These are phyloP conservation scores for Euphrasia arctica DNA, from an alignment of 305 asterid genomes.

Conservation along the genomic window DNA sequence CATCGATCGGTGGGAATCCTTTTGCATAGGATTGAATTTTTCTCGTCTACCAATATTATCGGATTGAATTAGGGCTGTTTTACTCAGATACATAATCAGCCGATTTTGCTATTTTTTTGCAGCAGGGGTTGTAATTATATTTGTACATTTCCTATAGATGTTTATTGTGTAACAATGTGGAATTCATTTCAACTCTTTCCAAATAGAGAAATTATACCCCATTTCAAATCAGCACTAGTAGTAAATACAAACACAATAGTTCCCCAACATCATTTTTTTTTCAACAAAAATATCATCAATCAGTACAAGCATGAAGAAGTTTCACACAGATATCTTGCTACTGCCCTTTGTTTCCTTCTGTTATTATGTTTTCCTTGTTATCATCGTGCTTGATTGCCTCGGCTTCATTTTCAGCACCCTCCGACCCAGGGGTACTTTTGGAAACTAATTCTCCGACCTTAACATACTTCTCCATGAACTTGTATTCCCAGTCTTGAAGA, in stretches of 20 bases:
- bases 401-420: slow-evolving; percentile 24
- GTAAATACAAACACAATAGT: too few species aligned
- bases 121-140: too few species aligned
- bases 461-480: slow-evolving; percentile 82
- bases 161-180: too few species aligned
- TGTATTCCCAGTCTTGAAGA: slow-evolving; percentile 85
- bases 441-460: slow-evolving; percentile 71
- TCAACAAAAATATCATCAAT: neutral
- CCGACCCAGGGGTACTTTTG: slow-evolving; percentile 26
- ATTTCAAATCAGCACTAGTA: too few species aligned
- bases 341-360: slow-evolving; percentile 23
- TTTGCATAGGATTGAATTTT: slow-evolving; percentile 43
- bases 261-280: neutral
- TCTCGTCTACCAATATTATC: neutral
- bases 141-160: too few species aligned
- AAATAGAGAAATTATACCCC: too few species aligned
- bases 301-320: neutral
- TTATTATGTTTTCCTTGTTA: slow-evolving; percentile 17
- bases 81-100: neutral
- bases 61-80: slow-evolving; percentile 8
- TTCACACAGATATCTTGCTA: slow-evolving; percentile 13
- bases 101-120: too few species aligned
- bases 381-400: slow-evolving; percentile 25
- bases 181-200: too few species aligned
- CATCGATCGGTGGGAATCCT: slow-evolving; percentile 77